Evolutionary conservation across 2,329 filamentous ascomycete species (phyloP), one percentile per base, ranked within the genome.

Genomic region (Sporothrix euskadiensis): DNA sequence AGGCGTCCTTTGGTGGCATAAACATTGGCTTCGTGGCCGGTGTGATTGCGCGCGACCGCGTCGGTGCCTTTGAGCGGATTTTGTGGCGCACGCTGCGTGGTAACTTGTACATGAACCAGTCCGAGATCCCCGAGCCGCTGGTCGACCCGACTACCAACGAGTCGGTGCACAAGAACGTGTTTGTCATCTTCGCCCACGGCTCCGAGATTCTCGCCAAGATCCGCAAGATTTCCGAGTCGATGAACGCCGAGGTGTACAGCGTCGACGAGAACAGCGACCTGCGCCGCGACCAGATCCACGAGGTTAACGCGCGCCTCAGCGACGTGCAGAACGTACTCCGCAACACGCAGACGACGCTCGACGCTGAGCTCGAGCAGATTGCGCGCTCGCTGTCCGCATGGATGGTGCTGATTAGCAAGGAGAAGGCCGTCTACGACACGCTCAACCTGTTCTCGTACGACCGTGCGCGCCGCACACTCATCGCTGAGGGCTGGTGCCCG

Each of bases 51-150:
- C 90, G 96, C 72, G 95, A 98, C 80, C 91, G 95, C 69, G 95
- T 99, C 75, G 94, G 91, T 16, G 93, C 95, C 35, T 99, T 99
- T 80, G 97, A 99, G 85, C 92, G 96, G 74, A 99, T 99, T 78
- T 87, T 99, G 70, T 99, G 96, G 96, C 90, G 96, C 79, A 98
- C 97, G 0, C 89, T 99, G 57, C 94, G 96, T 82, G 96, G 96
- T 79, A 99, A 99, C 83, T 85, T 99, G 76, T 99, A 98, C 87
- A 99, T 99, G 96, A 99, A 99, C 84, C 97, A 99, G 85, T 95
- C 95, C 56, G 96, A 99, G 86, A 99, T 99, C 75, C 91, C 94
- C 8, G 95, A 99, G 81, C 90, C 93, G 52, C 91, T 99, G 78
- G 87, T 97, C 81, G 93, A 99, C 82, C 95, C 96, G 19, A 88